Conservation (phyloP, 345 rosid genomes). For the Alliaria petiolata region DNA sequence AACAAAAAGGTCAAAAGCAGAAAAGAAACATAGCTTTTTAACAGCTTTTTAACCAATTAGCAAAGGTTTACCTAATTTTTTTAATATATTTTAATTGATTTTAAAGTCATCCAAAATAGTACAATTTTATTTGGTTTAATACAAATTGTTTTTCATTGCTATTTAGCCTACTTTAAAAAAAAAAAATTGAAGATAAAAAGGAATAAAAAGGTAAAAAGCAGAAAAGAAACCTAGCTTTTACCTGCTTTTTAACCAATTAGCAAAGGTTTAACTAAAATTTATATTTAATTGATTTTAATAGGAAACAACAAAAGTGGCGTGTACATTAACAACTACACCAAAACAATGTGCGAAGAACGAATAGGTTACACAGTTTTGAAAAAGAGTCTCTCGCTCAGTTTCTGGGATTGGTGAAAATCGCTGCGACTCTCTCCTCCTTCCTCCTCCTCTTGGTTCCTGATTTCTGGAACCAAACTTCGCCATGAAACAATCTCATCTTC, state of each 20-base stretch:
- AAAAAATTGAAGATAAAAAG: no score
- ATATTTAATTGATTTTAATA: not conserved
- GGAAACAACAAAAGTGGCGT: not conserved
- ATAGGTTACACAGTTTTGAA: not conserved
- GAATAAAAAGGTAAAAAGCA: no score
- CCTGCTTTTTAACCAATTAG: not conserved
- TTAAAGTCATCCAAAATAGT: no score
- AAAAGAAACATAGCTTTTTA: not conserved
- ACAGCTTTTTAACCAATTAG: not conserved
- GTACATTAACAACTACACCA: not conserved
- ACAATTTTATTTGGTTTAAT: no score
- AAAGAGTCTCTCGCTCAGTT: not conserved
- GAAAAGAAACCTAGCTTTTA: not conserved
- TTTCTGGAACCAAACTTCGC: not conserved
- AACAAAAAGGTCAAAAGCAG: no score
- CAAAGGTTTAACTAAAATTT: not conserved
- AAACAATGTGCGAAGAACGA: constrained; percentile 7
- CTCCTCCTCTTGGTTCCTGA: no score
- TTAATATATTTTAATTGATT: not conserved
- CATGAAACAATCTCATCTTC: constrained; percentile 22
- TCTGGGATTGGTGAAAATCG: constrained; percentile 1
- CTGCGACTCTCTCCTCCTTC: not conserved
- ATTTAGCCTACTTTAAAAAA: no score
- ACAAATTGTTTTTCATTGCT: no score
- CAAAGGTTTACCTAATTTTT: not conserved